phyloP scores from a whole-genome alignment of 441 rosid species.

The Kokia cookei region DNA sequence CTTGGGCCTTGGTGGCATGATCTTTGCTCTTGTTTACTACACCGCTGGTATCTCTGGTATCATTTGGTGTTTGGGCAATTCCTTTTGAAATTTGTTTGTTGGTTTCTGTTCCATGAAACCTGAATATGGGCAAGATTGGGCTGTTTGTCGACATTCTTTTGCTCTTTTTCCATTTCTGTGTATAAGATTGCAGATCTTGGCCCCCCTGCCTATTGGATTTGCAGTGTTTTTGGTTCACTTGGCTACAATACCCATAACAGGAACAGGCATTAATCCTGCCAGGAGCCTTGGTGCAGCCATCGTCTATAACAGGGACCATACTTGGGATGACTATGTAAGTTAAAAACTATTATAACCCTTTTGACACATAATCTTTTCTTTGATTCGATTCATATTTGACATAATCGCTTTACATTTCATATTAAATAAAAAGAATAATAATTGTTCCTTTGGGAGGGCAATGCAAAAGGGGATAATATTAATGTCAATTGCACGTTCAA shows the following conservation, averaged over 20 bases:
- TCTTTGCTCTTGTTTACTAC: too few species aligned
- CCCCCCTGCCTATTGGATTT: slow-evolving; percentile 45
- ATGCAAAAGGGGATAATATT: too few species aligned
- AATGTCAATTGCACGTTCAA: too few species aligned
- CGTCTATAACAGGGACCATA: slow-evolving; percentile 35
- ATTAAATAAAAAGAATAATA: neutral
- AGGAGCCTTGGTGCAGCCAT: slow-evolving; percentile 54
- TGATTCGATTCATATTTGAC: neutral
- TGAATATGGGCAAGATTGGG: too few species aligned
- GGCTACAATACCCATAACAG: slow-evolving; percentile 46
- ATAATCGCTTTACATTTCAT: neutral
- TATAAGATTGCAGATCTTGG: slow-evolving; percentile 26
- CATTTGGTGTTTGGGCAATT: too few species aligned
- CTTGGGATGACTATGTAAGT: slow-evolving; percentile 39
- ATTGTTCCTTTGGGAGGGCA: neutral
- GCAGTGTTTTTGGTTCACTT: slow-evolving; percentile 51
- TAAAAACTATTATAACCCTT: neutral
- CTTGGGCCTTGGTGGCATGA: too few species aligned
- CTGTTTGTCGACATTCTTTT: too few species aligned
- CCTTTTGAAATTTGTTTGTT: too few species aligned
- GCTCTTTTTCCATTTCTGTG: neutral
- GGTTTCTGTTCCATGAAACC: too few species aligned
- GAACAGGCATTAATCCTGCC: slow-evolving; percentile 51
- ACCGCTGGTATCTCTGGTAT: too few species aligned
- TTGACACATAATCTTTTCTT: neutral